Conservation (phyloP, 129 eudicot species). For the Helianthus tuberosus region DNA sequence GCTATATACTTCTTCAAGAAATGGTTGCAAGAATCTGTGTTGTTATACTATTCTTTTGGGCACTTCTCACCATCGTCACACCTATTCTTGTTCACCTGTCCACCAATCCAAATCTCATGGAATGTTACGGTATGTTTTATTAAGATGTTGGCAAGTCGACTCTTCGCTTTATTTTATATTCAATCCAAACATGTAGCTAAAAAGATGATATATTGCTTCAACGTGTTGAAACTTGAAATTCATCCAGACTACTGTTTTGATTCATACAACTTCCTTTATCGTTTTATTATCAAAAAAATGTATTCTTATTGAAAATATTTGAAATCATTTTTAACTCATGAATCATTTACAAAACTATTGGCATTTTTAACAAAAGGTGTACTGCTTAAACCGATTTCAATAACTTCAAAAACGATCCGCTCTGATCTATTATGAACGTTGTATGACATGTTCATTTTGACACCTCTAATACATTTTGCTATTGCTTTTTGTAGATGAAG, state of each 20-base stretch:
- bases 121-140: constrained; percentile 31
- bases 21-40: constrained; percentile 56
- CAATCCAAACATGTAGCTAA: background rate
- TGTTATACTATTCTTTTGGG: constrained; percentile 72
- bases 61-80: constrained; percentile 62
- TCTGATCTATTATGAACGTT: background rate
- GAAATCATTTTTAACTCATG: background rate
- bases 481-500: constrained; percentile 38
- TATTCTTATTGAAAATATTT: background rate
- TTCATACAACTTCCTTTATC: background rate
- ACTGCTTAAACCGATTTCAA: background rate
- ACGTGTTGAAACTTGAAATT: background rate
- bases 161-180: background rate
- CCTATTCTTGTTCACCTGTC: constrained; percentile 64
- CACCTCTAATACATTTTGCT: background rate
- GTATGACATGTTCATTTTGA: background rate
- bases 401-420: background rate
- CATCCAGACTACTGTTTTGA: too few relatives aligned
- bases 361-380: background rate
- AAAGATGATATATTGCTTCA: background rate
- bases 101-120: constrained; percentile 34
- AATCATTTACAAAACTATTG: background rate
- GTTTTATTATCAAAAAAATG: background rate
- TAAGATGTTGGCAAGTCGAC: background rate
- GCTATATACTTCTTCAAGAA: constrained; percentile 19